These are phyloP conservation scores for Chalciporus piperatus DNA, from an alignment of 768 basidiomycete genomes.

Conservation along the genomic window DNA sequence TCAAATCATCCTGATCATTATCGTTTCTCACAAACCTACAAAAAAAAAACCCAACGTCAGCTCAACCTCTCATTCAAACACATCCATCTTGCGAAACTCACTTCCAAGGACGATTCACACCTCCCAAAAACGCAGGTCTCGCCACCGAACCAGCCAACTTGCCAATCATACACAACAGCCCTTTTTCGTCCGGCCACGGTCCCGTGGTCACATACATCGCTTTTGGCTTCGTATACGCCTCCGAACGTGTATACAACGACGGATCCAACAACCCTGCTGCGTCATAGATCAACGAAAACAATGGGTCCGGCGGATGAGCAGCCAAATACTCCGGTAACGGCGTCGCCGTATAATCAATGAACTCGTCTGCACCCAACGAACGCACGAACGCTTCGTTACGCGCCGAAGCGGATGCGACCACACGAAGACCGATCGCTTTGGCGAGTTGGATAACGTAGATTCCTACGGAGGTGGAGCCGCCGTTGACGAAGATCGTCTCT, in stretches of 20 bases:
- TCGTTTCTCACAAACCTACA: constrained; percentile 31
- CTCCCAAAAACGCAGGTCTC: constrained; percentile 53
- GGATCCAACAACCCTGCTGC: constrained; percentile 50
- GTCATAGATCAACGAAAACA: constrained; percentile 60
- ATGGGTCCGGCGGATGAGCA: constrained; percentile 43
- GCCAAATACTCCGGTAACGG: constrained; percentile 48
- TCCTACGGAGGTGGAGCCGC: constrained; percentile 68
- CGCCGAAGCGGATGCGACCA: constrained; percentile 57
- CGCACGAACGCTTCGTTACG: constrained; percentile 60
- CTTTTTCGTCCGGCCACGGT: constrained; percentile 35
- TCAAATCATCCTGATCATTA: constrained; percentile 36
- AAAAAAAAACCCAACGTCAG: background rate
- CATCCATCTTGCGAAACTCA: constrained; percentile 13
- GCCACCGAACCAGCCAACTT: background rate
- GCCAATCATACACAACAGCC: constrained; percentile 9
- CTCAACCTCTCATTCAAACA: too few relatives aligned
- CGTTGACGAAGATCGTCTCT: constrained; percentile 65
- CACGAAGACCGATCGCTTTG: constrained; percentile 57
- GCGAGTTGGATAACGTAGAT: constrained; percentile 69
- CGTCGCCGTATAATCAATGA: constrained; percentile 61
- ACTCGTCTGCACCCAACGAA: constrained; percentile 62
- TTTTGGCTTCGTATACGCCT: constrained; percentile 46
- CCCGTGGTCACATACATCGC: constrained; percentile 53
- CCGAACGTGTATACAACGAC: constrained; percentile 47
- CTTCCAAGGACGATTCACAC: constrained; percentile 46